These are phyloP conservation scores for Hypoxylon intermedium DNA, from an alignment of 495 filamentous ascomycete genomes.

Conservation along the genomic window DNA sequence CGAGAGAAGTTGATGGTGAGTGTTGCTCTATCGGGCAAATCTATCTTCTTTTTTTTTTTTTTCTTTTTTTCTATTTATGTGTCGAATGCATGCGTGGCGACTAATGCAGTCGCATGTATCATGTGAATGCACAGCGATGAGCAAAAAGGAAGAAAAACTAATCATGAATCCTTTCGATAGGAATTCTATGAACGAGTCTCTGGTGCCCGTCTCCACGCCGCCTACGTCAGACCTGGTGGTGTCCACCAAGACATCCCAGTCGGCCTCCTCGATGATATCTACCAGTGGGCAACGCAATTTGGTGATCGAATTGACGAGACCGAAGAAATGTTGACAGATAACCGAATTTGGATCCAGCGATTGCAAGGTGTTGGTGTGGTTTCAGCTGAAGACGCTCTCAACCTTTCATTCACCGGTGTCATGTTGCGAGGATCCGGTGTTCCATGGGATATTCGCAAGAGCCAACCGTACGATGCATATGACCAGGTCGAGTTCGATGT, in stretches of 20 bases:
- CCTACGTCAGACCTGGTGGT: slow-evolving; percentile 97
- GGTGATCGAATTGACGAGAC: slow-evolving; percentile 99
- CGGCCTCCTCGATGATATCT: slow-evolving; percentile 97
- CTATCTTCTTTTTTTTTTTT: background rate
- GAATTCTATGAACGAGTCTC: slow-evolving; percentile 99
- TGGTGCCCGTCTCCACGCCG: slow-evolving; percentile 95
- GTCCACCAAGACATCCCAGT: slow-evolving; percentile 94
- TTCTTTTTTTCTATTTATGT: no score
- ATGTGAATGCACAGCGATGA: slow-evolving; percentile 13
- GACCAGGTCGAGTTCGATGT: slow-evolving; percentile 98
- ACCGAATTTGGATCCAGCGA: slow-evolving; percentile 97
- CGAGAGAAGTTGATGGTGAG: slow-evolving; percentile 98
- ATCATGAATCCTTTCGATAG: slow-evolving; percentile 52
- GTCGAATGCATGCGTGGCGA: no score
- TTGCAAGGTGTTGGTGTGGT: slow-evolving; percentile 93
- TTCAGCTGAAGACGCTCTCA: slow-evolving; percentile 87
- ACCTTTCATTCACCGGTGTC: slow-evolving; percentile 94
- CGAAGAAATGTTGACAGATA: slow-evolving; percentile 97
- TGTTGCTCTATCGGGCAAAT: slow-evolving; percentile 18
- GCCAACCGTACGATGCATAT: slow-evolving; percentile 95
- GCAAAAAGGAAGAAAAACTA: slow-evolving; percentile 23
- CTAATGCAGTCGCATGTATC: no score
- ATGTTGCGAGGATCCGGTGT: slow-evolving; percentile 98
- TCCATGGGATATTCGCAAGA: slow-evolving; percentile 98
- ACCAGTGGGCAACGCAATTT: slow-evolving; percentile 99